Percentiles rank a stretch among this genome's conserved stretches.
phyloP scores from a whole-genome alignment of 1,284 basidiomycete genomes.

The Megacollybia platyphylla region DNA sequence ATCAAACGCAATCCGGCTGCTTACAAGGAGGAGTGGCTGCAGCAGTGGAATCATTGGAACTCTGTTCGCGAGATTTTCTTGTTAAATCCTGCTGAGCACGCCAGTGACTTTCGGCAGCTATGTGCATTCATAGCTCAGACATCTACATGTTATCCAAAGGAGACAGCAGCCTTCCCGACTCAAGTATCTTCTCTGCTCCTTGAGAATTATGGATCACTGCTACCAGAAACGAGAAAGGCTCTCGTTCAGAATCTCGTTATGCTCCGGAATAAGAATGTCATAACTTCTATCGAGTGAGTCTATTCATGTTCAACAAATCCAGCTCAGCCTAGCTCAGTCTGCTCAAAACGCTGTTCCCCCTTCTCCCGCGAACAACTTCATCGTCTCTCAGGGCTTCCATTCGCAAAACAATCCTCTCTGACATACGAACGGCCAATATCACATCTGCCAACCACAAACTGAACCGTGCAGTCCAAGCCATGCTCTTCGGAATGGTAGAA shows the following conservation, averaged over 20 bases:
- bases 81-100: conserved; percentile 69
- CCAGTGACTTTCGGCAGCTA: conserved; percentile 74
- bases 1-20: conserved; percentile 89
- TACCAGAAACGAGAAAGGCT: conserved; percentile 70
- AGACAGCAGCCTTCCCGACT: conserved; percentile 71
- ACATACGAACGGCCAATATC: conserved; percentile 86
- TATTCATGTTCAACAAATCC: neutral
- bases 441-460: conserved; percentile 91
- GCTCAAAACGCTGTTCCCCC: conserved; percentile 83
- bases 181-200: conserved; percentile 71
- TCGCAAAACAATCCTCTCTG: conserved; percentile 91
- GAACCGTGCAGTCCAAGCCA: conserved; percentile 91
- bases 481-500: conserved; percentile 95
- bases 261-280: conserved; percentile 87
- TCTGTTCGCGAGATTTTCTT: conserved; percentile 79
- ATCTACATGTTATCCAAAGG: conserved; percentile 80
- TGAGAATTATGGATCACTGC: conserved; percentile 59
- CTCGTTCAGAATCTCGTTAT: conserved; percentile 87
- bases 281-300: conserved; percentile 82
- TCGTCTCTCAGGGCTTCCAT: conserved; percentile 76
- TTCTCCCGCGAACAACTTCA: conserved; percentile 85
- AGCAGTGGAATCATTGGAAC: conserved; percentile 96
- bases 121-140: conserved; percentile 78
- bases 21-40: conserved; percentile 95
- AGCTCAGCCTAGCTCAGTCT: conserved; percentile 37